Evolutionary conservation across 768 basidiomycete genomes (phyloP), one percentile per base, ranked within the genome.

Genomic region (Bullera alba): DNA sequence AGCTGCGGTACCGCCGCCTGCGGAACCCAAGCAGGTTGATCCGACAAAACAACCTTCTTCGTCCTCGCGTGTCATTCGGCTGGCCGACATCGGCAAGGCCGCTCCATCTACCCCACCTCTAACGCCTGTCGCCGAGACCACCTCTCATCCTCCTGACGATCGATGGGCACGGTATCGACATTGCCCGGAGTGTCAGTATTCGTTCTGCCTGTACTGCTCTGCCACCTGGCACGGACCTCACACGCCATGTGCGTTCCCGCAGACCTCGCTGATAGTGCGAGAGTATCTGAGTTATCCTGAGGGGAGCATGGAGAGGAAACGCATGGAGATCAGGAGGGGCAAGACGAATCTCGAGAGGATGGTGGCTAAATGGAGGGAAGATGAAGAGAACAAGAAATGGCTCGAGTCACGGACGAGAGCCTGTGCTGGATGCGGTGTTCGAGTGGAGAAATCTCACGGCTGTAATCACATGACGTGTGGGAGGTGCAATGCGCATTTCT

Each of bases 201-300:
- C 83, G 0, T 92, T 92, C 67, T 92, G 90, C 71, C 79, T 81
- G 2, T 84, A 85, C 58, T 95, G 90, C 67, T 79, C 78, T 56
- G 79, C 82, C 37, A 84, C 85, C 42, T 93, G 90, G 89, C 90
- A 93, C 67, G 90, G 90, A 1, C 81, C 86, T 1, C 78, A 84
- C 43, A 78, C 81, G 4, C 73, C 78, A 8, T 93, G 90, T 55
- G 79, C 81, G 0, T 79, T 86, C 23, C 79, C 82, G 8, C 73
- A 80, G 25, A 81, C 82, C n/a, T 81, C 84, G 58, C 75, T 77
- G 34, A 67, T 90, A 42, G 77, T 87, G 16, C 58, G 77, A 29
- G 80, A 85, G 50, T 91, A 92, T 64, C 74, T 86, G 53, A 76
- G 75, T 1, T 75, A 79, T 16, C 73, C 76, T 2, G 80, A 81